Evolutionary conservation across 768 basidiomycete genomes (phyloP).

Genomic region (Psilocybe sp.): DNA sequence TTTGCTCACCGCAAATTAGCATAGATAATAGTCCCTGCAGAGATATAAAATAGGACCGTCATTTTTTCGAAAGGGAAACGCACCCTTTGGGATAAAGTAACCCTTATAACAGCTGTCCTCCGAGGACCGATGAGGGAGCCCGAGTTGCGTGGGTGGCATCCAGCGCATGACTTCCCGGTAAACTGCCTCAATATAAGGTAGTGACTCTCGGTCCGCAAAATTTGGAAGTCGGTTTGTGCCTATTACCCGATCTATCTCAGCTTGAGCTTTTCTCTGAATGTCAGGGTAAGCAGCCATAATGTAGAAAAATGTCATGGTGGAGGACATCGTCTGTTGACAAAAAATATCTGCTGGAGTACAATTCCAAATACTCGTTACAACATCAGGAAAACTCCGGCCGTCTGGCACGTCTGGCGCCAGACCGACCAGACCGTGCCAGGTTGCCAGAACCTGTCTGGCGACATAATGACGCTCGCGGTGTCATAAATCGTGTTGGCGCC

Average conservation of each 20-base stretch:
- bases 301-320: conserved; percentile 20
- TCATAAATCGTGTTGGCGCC: too few relatives aligned
- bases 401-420: too few relatives aligned
- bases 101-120: conserved; percentile 25
- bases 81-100: conserved; percentile 23
- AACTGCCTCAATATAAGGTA: conserved; percentile 20
- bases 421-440: too few relatives aligned
- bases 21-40: too few relatives aligned
- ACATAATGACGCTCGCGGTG: too few relatives aligned
- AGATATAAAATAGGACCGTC: not conserved
- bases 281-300: conserved; percentile 27
- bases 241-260: conserved; percentile 27
- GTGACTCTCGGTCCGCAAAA: conserved; percentile 16
- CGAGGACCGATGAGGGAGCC: conserved; percentile 18
- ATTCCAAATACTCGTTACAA: too few relatives aligned
- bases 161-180: conserved; percentile 13
- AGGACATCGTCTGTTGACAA: conserved; percentile 13
- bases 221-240: conserved; percentile 22
- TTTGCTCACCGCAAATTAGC: too few relatives aligned
- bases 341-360: too few relatives aligned
- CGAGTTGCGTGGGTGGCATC: conserved; percentile 16
- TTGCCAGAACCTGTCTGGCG: too few relatives aligned
- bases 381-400: too few relatives aligned
- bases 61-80: too few relatives aligned
- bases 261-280: conserved; percentile 25